phyloP scores from a whole-genome alignment of 169 alveolate genomes.

The Plasmodium ovale region DNA sequence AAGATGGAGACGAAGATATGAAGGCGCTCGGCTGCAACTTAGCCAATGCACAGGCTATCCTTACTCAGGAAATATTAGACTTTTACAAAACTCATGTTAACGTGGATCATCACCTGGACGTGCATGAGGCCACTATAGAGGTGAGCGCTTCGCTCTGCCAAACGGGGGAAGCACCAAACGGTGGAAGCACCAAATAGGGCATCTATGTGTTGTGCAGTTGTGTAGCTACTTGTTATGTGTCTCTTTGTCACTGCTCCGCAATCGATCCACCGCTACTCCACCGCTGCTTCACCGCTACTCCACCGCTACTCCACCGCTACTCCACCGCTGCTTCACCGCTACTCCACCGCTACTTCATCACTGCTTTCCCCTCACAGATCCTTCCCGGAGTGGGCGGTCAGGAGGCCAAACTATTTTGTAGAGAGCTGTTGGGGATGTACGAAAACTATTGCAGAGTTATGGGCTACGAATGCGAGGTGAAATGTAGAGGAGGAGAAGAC shows the following conservation, averaged over 20 bases:
- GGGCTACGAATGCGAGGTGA: constrained; percentile 78
- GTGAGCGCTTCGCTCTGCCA: not conserved
- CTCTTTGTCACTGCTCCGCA: too few species aligned
- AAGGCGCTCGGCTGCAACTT: not conserved
- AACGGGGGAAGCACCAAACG: too few species aligned
- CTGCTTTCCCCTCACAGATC: constrained; percentile 71
- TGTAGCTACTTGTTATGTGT: too few species aligned
- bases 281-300: too few species aligned
- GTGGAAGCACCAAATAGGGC: too few species aligned
- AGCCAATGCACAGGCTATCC: not conserved
- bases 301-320: not conserved
- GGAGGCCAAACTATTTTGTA: constrained; percentile 90
- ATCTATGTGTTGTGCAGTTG: too few species aligned
- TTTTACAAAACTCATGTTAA: constrained; percentile 28
- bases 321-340: not conserved
- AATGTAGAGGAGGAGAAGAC: constrained; percentile 32
- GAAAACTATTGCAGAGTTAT: constrained; percentile 71
- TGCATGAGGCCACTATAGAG: constrained; percentile 38
- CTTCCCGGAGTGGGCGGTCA: constrained; percentile 93
- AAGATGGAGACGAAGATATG: constrained; percentile 5
- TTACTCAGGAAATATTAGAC: constrained; percentile 9
- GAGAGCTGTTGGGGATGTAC: constrained; percentile 89
- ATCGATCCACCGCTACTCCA: not conserved
- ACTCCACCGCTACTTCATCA: not conserved
- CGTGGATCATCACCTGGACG: constrained; percentile 38